Evolutionary conservation across 129 eudicot genomes (phyloP).

Genomic region (Lonicera japonica): DNA sequence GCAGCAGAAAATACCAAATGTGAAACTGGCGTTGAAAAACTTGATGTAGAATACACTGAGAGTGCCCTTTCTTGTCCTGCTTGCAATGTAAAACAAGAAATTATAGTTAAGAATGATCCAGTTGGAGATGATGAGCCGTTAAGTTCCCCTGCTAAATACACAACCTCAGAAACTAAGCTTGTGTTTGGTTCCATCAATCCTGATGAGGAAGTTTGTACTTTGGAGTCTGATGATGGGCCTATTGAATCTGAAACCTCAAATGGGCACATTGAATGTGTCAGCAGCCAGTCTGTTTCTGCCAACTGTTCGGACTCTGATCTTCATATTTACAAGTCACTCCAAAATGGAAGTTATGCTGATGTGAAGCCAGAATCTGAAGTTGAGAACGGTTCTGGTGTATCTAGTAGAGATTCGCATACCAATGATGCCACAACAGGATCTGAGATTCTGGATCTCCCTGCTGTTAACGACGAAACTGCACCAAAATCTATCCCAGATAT

Average conservation of each 20-base stretch:
- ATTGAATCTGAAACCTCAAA: neutral
- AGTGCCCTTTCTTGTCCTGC: conserved; percentile 3
- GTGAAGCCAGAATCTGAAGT: conserved; percentile 5
- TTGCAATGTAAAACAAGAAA: conserved; percentile 22
- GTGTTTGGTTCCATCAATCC: conserved; percentile 39
- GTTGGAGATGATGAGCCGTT: conserved; percentile 16
- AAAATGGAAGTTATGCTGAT: conserved; percentile 13
- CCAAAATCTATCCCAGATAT: neutral
- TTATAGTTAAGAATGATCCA: conserved; percentile 18
- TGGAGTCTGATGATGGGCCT: conserved; percentile 10
- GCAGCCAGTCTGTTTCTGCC: neutral
- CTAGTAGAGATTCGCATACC: neutral
- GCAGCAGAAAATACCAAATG: conserved; percentile 4
- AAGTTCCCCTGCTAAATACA: conserved; percentile 12
- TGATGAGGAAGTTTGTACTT: conserved; percentile 20
- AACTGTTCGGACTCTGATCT: too few relatives aligned
- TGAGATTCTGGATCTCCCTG: conserved; percentile 4
- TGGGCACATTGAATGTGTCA: conserved; percentile 10
- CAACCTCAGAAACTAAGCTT: conserved; percentile 15
- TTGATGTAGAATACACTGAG: conserved; percentile 4
- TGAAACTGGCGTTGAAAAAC: conserved; percentile 23
- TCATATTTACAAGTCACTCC: conserved; percentile 7
- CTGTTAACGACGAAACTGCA: neutral
- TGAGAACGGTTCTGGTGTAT: conserved; percentile 3
- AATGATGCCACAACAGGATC: neutral